Conservation (phyloP, 129 eudicot species). For the Ambrosia trifida region DNA sequence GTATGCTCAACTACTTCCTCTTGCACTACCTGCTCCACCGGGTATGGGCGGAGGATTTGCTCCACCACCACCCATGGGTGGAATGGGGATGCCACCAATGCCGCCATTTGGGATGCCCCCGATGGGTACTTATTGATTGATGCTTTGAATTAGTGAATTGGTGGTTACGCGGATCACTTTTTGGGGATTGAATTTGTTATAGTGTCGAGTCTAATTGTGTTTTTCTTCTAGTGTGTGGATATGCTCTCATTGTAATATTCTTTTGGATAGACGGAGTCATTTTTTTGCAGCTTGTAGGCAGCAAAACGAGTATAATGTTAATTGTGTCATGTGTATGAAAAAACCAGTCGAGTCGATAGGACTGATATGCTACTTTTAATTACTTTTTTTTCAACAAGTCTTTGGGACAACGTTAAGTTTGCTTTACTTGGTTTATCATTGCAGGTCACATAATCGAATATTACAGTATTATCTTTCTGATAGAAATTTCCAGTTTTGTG, state of each 20-base stretch:
- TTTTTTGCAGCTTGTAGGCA: not conserved
- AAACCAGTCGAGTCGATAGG: conserved; percentile 9
- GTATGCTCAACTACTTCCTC: conserved; percentile 88
- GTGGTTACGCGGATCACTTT: conserved; percentile 27
- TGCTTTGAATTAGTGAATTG: conserved; percentile 25
- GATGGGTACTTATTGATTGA: conserved; percentile 68
- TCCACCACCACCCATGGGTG: conserved; percentile 62
- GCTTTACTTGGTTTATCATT: not conserved
- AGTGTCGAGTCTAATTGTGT: not conserved
- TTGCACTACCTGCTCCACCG: conserved; percentile 87
- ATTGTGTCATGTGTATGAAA: conserved; percentile 33
- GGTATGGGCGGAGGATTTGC: conserved; percentile 60
- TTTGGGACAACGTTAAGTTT: conserved; percentile 2
- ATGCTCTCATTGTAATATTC: too few relatives aligned
- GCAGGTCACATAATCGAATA: not conserved
- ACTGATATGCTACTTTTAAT: conserved; percentile 19
- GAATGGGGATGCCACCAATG: conserved; percentile 97
- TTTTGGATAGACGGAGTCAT: too few relatives aligned
- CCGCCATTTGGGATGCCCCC: conserved; percentile 91
- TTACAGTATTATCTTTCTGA: too few relatives aligned
- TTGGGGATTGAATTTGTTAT: conserved; percentile 12
- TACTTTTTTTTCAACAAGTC: conserved; percentile 13
- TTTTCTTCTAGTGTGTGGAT: too few relatives aligned
- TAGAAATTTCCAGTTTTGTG: too few relatives aligned
- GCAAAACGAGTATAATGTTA: conserved; percentile 30